Conservation (phyloP, 1,284 basidiomycete species). For the Taiwanofungus camphoratus region DNA sequence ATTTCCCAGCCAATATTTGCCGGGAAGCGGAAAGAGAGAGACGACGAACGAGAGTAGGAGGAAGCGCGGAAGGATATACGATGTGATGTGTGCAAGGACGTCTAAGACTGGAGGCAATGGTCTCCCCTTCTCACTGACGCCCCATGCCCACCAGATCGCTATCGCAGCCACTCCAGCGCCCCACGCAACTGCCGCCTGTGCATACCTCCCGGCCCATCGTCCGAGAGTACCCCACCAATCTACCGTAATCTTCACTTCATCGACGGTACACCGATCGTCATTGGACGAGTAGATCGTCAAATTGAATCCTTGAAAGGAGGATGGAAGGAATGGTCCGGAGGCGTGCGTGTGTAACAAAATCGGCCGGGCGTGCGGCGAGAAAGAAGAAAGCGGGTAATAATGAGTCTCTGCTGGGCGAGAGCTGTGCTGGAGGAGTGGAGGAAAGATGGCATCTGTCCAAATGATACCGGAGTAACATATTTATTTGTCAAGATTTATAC, state of each 20-base stretch:
- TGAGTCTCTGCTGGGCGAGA: conserved; percentile 62
- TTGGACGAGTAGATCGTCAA: conserved; percentile 56
- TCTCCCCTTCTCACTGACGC: conserved; percentile 29
- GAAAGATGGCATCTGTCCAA: conserved; percentile 39
- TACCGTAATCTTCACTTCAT: conserved; percentile 44
- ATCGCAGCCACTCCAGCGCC: conserved; percentile 57
- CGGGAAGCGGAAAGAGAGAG: conserved; percentile 53
- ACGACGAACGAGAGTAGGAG: conserved; percentile 37
- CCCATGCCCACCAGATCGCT: conserved; percentile 49
- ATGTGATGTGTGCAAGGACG: conserved; percentile 41
- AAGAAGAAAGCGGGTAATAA: conserved; percentile 49
- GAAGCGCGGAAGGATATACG: conserved; percentile 35
- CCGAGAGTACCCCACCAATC: conserved; percentile 70
- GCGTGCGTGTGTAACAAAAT: conserved; percentile 70
- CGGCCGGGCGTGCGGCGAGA: conserved; percentile 25
- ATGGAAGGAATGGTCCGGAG: conserved; percentile 52
- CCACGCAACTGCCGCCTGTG: conserved; percentile 67
- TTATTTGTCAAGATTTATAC: background rate
- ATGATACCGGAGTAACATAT: background rate
- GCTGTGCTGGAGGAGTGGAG: conserved; percentile 53
- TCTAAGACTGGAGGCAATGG: conserved; percentile 30
- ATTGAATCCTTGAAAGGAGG: conserved; percentile 35
- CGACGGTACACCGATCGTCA: conserved; percentile 40
- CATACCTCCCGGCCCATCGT: conserved; percentile 67
- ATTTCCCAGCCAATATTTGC: conserved; percentile 52